Conservation (phyloP, 1,139 yeast genomes). For the Debaryomyces psychrophilus region DNA sequence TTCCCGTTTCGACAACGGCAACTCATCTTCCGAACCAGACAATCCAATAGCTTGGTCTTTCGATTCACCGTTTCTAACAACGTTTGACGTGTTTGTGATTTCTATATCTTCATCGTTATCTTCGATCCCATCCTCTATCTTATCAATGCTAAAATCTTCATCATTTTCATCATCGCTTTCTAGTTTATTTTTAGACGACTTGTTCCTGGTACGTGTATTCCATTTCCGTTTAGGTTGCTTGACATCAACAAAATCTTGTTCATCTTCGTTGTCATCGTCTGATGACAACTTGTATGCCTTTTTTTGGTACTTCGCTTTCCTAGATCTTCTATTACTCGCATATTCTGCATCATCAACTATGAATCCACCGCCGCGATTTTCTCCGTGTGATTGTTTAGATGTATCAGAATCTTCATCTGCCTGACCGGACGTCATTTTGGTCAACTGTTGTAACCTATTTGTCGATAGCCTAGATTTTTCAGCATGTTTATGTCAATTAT, state of each 20-base stretch:
- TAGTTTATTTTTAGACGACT: constrained; percentile 14
- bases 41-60: constrained; percentile 27
- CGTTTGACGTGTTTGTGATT: constrained; percentile 17
- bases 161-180: constrained; percentile 28
- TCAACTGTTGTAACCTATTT: neutral
- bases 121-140: constrained; percentile 31
- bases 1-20: constrained; percentile 27
- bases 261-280: constrained; percentile 24
- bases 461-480: neutral
- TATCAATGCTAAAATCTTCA: constrained; percentile 28
- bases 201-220: constrained; percentile 17
- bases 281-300: constrained; percentile 28
- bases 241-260: constrained; percentile 17
- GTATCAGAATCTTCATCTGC: constrained; percentile 7
- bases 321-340: constrained; percentile 23
- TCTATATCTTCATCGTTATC: constrained; percentile 33
- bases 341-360: constrained; percentile 39
- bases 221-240: constrained; percentile 7
- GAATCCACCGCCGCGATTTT: constrained; percentile 42
- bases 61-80: constrained; percentile 24
- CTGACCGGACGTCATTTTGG: constrained; percentile 3
- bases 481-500: neutral
- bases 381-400: neutral
- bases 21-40: constrained; percentile 32
- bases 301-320: constrained; percentile 20